Evolutionary conservation across 2,329 filamentous ascomycete genomes (phyloP).

Genomic region (Curvularia hawaiiensis): DNA sequence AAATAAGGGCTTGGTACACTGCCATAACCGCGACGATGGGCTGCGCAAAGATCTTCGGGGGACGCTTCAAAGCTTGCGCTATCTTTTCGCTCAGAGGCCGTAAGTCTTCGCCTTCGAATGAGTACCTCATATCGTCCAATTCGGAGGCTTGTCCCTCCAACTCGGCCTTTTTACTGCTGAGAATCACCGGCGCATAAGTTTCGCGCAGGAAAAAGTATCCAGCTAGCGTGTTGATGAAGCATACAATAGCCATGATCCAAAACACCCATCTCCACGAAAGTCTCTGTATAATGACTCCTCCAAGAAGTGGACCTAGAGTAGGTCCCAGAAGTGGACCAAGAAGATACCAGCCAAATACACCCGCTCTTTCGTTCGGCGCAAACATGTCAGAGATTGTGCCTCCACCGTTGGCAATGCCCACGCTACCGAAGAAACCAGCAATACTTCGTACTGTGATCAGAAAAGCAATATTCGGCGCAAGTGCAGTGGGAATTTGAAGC

Average conservation of each 20-base stretch:
- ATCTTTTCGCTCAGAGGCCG: slow-evolving; percentile 47
- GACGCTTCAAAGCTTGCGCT: slow-evolving; percentile 46
- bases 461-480: slow-evolving; percentile 54
- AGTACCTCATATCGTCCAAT: slow-evolving; percentile 43
- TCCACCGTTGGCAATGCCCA: slow-evolving; percentile 58
- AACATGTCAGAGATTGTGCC: slow-evolving; percentile 61
- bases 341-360: slow-evolving; percentile 54
- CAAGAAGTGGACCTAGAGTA: slow-evolving; percentile 51
- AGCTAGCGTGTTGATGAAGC: slow-evolving; percentile 48
- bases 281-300: slow-evolving; percentile 52
- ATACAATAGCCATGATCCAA: slow-evolving; percentile 54
- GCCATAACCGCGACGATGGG: slow-evolving; percentile 55
- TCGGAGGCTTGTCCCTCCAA: slow-evolving; percentile 38
- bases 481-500: slow-evolving; percentile 55
- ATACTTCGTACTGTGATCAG: slow-evolving; percentile 54
- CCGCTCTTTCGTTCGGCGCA: slow-evolving; percentile 51
- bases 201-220: slow-evolving; percentile 54
- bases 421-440: slow-evolving; percentile 57
- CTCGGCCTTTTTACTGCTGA: slow-evolving; percentile 42
- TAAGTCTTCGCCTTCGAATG: slow-evolving; percentile 51
- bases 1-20: slow-evolving; percentile 54
- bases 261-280: slow-evolving; percentile 57
- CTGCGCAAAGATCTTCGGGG: slow-evolving; percentile 51
- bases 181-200: slow-evolving; percentile 52
- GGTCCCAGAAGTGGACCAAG: slow-evolving; percentile 52